Evolutionary conservation across 495 filamentous ascomycete species (phyloP).

Genomic region (Aspergillus cavernicola): DNA sequence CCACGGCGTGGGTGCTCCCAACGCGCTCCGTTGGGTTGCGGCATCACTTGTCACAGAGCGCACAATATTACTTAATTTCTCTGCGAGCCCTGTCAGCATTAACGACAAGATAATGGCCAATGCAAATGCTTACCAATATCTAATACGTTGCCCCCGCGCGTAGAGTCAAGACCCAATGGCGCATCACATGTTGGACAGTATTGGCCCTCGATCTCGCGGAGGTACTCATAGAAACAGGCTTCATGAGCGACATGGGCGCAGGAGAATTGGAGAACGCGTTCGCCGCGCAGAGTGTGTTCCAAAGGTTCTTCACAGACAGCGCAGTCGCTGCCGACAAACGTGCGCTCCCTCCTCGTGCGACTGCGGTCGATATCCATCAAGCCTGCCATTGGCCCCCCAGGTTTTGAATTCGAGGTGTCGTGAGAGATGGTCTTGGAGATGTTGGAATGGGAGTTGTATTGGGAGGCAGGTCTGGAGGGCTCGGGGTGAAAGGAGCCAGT

Average conservation of each 20-base stretch:
- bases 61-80: constrained; percentile 94
- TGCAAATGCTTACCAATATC: constrained; percentile 70
- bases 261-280: constrained; percentile 93
- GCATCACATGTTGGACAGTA: constrained; percentile 94
- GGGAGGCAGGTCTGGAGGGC: constrained; percentile 16
- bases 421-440: constrained; percentile 25
- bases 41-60: constrained; percentile 74
- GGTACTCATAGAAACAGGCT: constrained; percentile 98
- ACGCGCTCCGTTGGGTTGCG: constrained; percentile 43
- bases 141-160: constrained; percentile 88
- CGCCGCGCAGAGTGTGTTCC: constrained; percentile 92
- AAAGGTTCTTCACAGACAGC: constrained; percentile 96
- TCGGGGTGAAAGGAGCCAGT: constrained; percentile 20
- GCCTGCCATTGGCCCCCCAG: constrained; percentile 62
- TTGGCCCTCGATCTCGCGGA: constrained; percentile 91
- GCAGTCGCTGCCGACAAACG: constrained; percentile 91
- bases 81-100: constrained; percentile 39
- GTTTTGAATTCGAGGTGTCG: constrained; percentile 46
- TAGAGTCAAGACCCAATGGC: constrained; percentile 89
- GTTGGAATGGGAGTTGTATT: constrained; percentile 26
- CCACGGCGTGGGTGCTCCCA: constrained; percentile 58
- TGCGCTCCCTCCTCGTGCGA: constrained; percentile 82
- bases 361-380: constrained; percentile 74
- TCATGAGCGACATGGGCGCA: constrained; percentile 96
- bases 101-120: neutral